A percentile compares a stretch with the other conserved stretches of the same genome.
These are phyloP conservation scores for Chloridella minuta DNA, from an alignment of 352 stramenopile species.

Conservation along the genomic window DNA sequence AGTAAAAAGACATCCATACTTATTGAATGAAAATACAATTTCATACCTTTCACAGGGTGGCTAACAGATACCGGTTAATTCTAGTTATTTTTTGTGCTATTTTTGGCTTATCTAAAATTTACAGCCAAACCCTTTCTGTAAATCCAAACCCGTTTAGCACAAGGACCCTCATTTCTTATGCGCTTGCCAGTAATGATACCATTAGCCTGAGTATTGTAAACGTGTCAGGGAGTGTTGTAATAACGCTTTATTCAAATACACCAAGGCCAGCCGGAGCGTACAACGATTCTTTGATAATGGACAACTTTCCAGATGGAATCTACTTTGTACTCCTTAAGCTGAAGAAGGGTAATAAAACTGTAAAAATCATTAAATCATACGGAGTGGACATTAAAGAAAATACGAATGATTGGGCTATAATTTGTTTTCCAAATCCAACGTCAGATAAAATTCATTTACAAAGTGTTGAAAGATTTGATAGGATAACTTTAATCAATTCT, in stretches of 20 bases:
- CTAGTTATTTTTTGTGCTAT: too few species aligned
- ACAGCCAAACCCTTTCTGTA: background rate
- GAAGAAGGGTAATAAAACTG: background rate
- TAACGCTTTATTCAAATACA: too few species aligned
- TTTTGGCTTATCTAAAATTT: background rate
- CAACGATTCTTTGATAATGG: background rate
- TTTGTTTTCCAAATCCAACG: background rate
- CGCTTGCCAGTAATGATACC: background rate
- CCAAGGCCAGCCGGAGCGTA: background rate
- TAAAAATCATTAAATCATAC: background rate
- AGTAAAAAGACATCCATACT: too few species aligned
- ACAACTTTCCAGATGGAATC: background rate
- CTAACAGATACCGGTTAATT: too few species aligned
- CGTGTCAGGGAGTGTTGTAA: background rate
- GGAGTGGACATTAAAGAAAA: background rate
- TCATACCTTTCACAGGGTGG: too few species aligned
- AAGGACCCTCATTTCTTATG: background rate
- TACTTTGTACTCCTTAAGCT: background rate
- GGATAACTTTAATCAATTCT: too few species aligned
- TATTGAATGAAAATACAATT: too few species aligned
- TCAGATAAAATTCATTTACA: background rate
- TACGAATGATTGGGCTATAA: background rate
- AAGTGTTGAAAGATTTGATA: too few species aligned
- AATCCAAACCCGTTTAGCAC: background rate
- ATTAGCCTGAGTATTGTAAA: background rate